Percentiles rank a stretch among this genome's conserved stretches.
Evolutionary conservation across 345 rosid genomes (phyloP).

Genomic region (Lepidium aucheri): DNA sequence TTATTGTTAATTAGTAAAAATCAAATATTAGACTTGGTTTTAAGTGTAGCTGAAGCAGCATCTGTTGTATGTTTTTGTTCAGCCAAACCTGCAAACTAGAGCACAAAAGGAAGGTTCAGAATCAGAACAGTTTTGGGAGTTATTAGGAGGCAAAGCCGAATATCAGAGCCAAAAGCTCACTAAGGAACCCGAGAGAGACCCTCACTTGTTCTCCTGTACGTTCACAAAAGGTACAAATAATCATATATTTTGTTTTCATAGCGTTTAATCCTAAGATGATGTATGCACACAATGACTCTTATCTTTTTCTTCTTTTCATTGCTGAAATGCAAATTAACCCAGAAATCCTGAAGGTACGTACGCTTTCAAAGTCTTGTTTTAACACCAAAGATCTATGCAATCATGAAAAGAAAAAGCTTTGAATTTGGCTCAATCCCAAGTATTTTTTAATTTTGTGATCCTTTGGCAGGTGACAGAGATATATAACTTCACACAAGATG

Average conservation of each 20-base stretch:
- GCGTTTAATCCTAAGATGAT: constrained; percentile 6
- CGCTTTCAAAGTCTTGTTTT: neutral
- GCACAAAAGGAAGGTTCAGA: constrained; percentile 97
- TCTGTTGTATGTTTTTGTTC: constrained; percentile 26
- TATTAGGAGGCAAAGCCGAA: constrained; percentile 84
- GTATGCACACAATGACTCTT: constrained; percentile 12
- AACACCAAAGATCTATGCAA: neutral
- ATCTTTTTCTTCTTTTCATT: neutral
- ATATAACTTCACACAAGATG: constrained; percentile 86
- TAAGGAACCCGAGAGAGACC: constrained; percentile 71
- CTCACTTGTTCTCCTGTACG: constrained; percentile 82
- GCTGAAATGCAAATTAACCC: constrained; percentile 20
- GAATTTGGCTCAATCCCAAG: constrained; percentile 7
- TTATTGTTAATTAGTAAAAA: neutral
- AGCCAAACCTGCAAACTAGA: constrained; percentile 82
- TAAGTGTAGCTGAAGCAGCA: constrained; percentile 3
- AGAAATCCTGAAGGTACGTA: constrained; percentile 81
- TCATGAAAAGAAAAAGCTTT: neutral
- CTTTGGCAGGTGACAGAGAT: constrained; percentile 79
- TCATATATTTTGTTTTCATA: neutral
- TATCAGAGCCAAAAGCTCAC: constrained; percentile 62
- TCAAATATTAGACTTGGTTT: neutral
- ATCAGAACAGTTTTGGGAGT: constrained; percentile 88
- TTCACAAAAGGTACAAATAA: constrained; percentile 54
- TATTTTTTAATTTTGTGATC: neutral